Percentiles rank a stretch among this genome's conserved stretches.
Conservation (phyloP, 345 rosid species). For the Lumnitzera littorea region DNA sequence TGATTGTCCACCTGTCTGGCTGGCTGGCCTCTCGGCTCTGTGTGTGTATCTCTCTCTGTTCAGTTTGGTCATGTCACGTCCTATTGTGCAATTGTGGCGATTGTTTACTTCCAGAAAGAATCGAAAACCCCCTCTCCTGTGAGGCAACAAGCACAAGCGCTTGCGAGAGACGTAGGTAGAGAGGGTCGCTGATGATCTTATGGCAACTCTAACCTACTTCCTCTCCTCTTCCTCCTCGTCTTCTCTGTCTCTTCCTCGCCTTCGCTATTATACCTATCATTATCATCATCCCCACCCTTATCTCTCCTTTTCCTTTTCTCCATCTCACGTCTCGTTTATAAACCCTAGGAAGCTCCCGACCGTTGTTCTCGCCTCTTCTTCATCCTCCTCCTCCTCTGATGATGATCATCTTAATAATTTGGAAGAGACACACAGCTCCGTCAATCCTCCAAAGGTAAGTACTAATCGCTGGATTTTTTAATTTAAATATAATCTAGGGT, state of each 20-base stretch:
- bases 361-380: slow-evolving; percentile 23
- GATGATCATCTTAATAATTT: slow-evolving; percentile 30
- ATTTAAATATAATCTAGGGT: not conserved
- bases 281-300: not conserved
- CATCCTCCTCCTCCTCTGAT: slow-evolving; percentile 36
- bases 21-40: no score
- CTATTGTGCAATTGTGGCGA: no score
- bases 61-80: no score
- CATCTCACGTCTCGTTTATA: slow-evolving; percentile 4
- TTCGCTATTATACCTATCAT: not conserved
- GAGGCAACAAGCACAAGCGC: no score
- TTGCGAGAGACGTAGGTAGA: no score
- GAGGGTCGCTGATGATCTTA: no score
- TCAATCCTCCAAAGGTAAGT: slow-evolving; percentile 40
- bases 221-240: slow-evolving; percentile 19
- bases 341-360: slow-evolving; percentile 21
- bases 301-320: slow-evolving; percentile 5
- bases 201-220: slow-evolving; percentile 12
- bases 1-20: no score
- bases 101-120: no score
- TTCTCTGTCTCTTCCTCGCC: slow-evolving; percentile 18
- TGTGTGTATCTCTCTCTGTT: no score
- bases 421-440: slow-evolving; percentile 20
- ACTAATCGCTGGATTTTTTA: not conserved
- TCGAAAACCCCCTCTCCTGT: no score